These are phyloP conservation scores for Oryza punctata DNA, from an alignment of 176 grass and related monocot species.

Conservation along the genomic window DNA sequence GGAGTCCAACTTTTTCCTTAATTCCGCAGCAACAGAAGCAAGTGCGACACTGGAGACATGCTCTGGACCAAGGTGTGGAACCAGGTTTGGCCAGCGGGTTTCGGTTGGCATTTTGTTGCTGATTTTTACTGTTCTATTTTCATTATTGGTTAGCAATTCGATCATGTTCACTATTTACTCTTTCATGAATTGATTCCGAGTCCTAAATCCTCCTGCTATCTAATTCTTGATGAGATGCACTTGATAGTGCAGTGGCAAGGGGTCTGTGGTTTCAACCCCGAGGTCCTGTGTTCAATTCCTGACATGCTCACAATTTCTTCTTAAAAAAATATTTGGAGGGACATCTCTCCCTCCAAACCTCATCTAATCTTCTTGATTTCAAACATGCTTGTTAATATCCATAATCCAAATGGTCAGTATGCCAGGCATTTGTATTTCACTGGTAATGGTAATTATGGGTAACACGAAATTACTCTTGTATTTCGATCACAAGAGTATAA, in stretches of 20 bases:
- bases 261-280: too few relatives aligned
- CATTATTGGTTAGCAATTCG: neutral
- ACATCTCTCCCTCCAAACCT: too few relatives aligned
- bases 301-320: too few relatives aligned
- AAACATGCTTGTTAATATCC: neutral
- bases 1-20: neutral
- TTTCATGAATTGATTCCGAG: neutral
- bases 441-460: neutral
- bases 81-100: neutral
- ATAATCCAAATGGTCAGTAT: neutral
- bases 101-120: neutral
- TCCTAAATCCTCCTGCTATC: neutral
- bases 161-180: neutral
- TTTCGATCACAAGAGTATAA: too few relatives aligned
- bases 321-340: too few relatives aligned
- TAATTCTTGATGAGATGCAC: neutral
- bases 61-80: neutral
- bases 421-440: neutral
- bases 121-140: neutral
- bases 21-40: neutral
- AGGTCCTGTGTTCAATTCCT: too few relatives aligned
- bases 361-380: neutral
- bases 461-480: neutral
- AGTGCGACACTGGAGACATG: neutral
- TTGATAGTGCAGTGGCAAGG: too few relatives aligned